Evolutionary conservation across 192 early-diverging fungal species (phyloP).

Genomic region (Diversispora eburnea): DNA sequence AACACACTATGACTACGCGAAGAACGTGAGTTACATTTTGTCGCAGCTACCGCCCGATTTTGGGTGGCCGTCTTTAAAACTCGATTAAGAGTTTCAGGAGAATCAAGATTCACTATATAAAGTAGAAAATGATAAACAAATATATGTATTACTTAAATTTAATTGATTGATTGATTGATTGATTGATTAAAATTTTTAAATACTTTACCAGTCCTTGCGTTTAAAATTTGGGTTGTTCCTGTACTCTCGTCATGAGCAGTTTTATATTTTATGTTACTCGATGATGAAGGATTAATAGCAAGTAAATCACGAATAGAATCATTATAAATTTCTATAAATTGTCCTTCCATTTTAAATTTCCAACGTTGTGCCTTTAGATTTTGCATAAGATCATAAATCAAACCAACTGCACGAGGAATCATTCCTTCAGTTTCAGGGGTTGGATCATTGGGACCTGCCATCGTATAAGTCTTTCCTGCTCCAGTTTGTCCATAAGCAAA

Average conservation of each 20-base stretch:
- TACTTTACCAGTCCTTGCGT: conserved; percentile 30
- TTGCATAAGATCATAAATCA: conserved; percentile 79
- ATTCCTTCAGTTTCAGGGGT: conserved; percentile 64
- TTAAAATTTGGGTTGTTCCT: conserved; percentile 71
- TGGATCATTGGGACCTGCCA: conserved; percentile 60
- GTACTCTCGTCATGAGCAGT: conserved; percentile 72
- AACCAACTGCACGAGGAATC: conserved; percentile 89
- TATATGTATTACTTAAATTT: neutral
- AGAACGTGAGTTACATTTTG: conserved; percentile 89
- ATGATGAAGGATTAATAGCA: conserved; percentile 25
- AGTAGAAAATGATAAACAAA: conserved; percentile 2
- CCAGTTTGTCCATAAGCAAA: conserved; percentile 99
- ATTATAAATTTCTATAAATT: conserved; percentile 97
- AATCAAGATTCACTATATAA: conserved; percentile 58
- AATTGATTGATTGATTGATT: too few species aligned
- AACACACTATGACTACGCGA: conserved; percentile 95
- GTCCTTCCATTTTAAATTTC: conserved; percentile 82
- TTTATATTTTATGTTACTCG: conserved; percentile 58
- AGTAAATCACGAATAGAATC: conserved; percentile 87
- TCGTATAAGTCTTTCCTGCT: conserved; percentile 84
- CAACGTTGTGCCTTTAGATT: conserved; percentile 74
- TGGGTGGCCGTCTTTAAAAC: conserved; percentile 67
- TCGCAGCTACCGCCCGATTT: conserved; percentile 88
- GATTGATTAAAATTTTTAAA: neutral
- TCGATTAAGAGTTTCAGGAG: conserved; percentile 66